These are phyloP conservation scores for Rhizopogon sp. DNA, from an alignment of 768 basidiomycete species.

Conservation along the genomic window DNA sequence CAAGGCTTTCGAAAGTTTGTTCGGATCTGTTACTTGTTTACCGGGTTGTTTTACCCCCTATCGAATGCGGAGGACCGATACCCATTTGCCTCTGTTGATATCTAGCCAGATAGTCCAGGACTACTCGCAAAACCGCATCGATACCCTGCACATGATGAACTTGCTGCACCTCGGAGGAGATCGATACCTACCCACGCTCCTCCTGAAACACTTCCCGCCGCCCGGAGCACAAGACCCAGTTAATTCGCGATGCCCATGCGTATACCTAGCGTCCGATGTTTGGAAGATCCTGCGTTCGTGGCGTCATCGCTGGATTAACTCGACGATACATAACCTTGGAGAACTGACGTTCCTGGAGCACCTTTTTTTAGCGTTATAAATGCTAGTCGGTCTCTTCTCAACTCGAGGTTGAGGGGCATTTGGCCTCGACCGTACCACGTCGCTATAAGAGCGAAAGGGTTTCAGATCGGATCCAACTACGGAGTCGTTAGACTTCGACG, in stretches of 20 bases:
- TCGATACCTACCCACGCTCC: conserved; percentile 93
- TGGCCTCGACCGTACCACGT: not conserved
- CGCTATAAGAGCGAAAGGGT: not conserved
- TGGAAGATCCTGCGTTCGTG: conserved; percentile 94
- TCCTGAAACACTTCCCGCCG: conserved; percentile 98
- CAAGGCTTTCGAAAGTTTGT: conserved; percentile 95
- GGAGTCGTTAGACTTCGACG: not conserved
- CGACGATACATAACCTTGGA: conserved; percentile 94
- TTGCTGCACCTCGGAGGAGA: conserved; percentile 96
- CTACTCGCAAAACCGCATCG: conserved; percentile 94
- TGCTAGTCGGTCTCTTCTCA: conserved; percentile 37
- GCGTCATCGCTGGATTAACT: conserved; percentile 99
- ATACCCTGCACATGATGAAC: conserved; percentile 99
- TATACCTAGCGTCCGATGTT: conserved; percentile 92
- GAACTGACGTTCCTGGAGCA: conserved; percentile 90
- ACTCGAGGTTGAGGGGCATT: conserved; percentile 77
- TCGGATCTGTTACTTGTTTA: conserved; percentile 97
- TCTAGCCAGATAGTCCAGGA: conserved; percentile 87
- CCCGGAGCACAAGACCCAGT: conserved; percentile 89
- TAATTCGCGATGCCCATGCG: conserved; percentile 90
- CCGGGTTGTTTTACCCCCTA: conserved; percentile 99
- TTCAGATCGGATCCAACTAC: not conserved
- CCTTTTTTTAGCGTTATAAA: conserved; percentile 70
- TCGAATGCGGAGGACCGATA: conserved; percentile 90
- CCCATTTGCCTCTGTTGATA: conserved; percentile 91